A percentile compares a stretch with the other conserved stretches of the same genome.
phyloP scores from a whole-genome alignment of 2,329 filamentous ascomycete genomes.

The Arachnopeziza araneosa region DNA sequence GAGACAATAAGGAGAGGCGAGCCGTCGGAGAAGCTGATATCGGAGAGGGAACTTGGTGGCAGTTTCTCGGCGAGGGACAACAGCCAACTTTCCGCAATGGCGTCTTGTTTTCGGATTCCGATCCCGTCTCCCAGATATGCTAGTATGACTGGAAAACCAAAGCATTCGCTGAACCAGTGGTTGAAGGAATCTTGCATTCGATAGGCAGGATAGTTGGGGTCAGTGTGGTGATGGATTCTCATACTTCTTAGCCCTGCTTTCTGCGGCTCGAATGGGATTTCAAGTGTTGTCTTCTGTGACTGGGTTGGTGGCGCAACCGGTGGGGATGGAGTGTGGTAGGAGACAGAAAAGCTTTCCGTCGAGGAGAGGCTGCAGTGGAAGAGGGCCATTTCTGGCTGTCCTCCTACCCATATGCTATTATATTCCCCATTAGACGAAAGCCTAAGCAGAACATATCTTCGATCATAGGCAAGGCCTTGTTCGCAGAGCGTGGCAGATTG shows the following conservation, averaged over 20 bases:
- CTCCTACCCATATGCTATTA: slow-evolving; percentile 52
- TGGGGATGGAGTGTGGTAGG: slow-evolving; percentile 30
- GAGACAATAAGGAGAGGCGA: slow-evolving; percentile 69
- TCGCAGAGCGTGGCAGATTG: slow-evolving; percentile 45
- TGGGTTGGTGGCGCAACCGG: slow-evolving; percentile 30
- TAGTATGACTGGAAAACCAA: slow-evolving; percentile 55
- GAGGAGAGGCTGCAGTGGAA: slow-evolving; percentile 46
- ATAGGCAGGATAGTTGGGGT: slow-evolving; percentile 43
- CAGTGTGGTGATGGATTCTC: slow-evolving; percentile 52
- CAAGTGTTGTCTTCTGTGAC: slow-evolving; percentile 30
- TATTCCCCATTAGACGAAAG: slow-evolving; percentile 36
- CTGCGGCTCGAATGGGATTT: slow-evolving; percentile 51
- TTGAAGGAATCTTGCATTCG: slow-evolving; percentile 56
- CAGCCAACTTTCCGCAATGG: slow-evolving; percentile 6
- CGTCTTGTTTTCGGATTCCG: slow-evolving; percentile 4
- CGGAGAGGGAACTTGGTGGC: background rate
- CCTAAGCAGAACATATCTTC: slow-evolving; percentile 63
- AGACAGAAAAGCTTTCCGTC: slow-evolving; percentile 36
- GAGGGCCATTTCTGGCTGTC: slow-evolving; percentile 54
- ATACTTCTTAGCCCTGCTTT: slow-evolving; percentile 41
- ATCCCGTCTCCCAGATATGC: slow-evolving; percentile 39
- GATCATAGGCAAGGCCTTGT: slow-evolving; percentile 59
- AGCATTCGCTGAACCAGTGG: slow-evolving; percentile 62
- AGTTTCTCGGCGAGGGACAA: background rate
- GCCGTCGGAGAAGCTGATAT: slow-evolving; percentile 56